Evolutionary conservation across 2,329 filamentous ascomycete genomes (phyloP).

Genomic region (Pseudogymnoascus sp.): DNA sequence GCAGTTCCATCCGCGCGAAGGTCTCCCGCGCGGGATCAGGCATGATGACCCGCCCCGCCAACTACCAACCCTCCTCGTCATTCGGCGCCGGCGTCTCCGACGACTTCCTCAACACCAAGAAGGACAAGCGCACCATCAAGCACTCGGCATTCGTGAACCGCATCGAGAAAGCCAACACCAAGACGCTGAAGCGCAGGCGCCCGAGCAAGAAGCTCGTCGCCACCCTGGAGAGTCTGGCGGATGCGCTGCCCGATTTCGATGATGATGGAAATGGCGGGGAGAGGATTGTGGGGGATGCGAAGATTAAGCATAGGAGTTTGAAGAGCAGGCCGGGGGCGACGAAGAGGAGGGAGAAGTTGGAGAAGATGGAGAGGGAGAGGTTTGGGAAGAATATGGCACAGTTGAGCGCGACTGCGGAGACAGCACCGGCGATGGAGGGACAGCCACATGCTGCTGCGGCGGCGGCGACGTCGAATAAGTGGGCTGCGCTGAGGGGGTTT

Average conservation of each 20-base stretch:
- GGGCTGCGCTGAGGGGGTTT: conserved; percentile 74
- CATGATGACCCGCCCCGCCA: conserved; percentile 17
- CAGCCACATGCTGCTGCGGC: conserved; percentile 6
- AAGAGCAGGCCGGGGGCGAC: conserved; percentile 69
- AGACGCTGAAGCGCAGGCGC: conserved; percentile 54
- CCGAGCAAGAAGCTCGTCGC: conserved; percentile 72
- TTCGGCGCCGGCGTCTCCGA: conserved; percentile 42
- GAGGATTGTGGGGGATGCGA: conserved; percentile 43
- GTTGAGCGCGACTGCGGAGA: conserved; percentile 39
- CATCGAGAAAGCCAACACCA: conserved; percentile 54
- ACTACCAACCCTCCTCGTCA: conserved; percentile 31
- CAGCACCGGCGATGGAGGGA: conserved; percentile 24
- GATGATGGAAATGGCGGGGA: conserved; percentile 35
- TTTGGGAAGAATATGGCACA: conserved; percentile 79
- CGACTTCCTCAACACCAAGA: conserved; percentile 64
- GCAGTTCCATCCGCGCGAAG: conserved; percentile 49
- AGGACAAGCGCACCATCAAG: conserved; percentile 75
- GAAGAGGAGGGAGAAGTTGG: conserved; percentile 74
- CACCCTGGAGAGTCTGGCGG: conserved; percentile 66
- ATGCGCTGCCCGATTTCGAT: conserved; percentile 61
- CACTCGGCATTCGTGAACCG: conserved; percentile 71
- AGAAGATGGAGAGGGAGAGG: conserved; percentile 71
- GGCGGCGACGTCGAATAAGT: conserved; percentile 49
- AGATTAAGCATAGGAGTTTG: conserved; percentile 66
- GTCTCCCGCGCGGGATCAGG: conserved; percentile 42